Base-by-base conservation (phyloP, 1,139 yeast species). In the Pneumocystis murina region DNA sequence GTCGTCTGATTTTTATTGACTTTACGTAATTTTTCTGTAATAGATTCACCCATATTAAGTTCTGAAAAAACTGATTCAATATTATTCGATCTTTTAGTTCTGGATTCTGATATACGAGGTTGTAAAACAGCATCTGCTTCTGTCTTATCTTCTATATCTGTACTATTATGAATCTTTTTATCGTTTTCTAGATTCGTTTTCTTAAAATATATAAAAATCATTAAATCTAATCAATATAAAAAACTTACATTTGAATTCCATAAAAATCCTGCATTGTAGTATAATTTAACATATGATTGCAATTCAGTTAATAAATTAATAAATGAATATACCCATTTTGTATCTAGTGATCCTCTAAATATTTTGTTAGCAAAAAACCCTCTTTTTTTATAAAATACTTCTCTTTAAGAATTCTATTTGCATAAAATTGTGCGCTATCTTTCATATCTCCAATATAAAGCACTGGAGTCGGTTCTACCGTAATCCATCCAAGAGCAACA, bases 1-100 rank as follows among this genome's bases (percentile, higher is more conserved):
- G 96, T 89, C 94, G 88, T 89, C 76, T 90, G 87, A 24, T 95
- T 86, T 76, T 84, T 87, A 69, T 90, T 97, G 59, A 92, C 97
- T 75, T 92, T 92, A 73, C 86, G 88, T 70, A 94, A 82, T 4
- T 90, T 87, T 38, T 91, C 78, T 1, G 97, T 91, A 70, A 94
- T 86, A 57, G 76, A 77, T 68, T 84, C 87, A 64, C 99, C 99
- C 76, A 85, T 81, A 76, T 86, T 91, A 67, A 94, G 79, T 69
- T 88, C 95, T n/a, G 88, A 85, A 74, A 94, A 92, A 12, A 94
- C 96, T 0, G 97, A 97, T 69, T 79, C 80, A 1, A 75, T 64
- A 4, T 75, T 62, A 1, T 74, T 70, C n/a, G 73, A 64, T 1
- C 66, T 60, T 7, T 64, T 62, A 7, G 68, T 54, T 3, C 68